Evolutionary conservation across 495 filamentous ascomycete genomes (phyloP).

Genomic region (Aspergillus hancockii): DNA sequence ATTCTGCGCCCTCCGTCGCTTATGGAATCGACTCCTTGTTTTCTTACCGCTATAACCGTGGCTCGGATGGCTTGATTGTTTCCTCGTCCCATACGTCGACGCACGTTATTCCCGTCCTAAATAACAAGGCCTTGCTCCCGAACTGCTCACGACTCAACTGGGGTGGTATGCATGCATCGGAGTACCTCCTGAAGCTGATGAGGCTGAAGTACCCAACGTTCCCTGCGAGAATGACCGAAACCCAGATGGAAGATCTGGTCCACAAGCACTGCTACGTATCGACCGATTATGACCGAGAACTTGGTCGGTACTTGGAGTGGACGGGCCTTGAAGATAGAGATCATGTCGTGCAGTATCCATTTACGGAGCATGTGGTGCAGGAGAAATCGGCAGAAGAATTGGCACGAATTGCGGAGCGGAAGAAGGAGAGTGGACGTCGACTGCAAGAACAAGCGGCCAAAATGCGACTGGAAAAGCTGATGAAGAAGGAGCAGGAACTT

Average conservation of each 20-base stretch:
- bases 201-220: constrained; percentile 92
- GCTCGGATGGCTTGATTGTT: constrained; percentile 83
- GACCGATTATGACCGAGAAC: constrained; percentile 74
- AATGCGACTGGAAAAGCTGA: constrained; percentile 90
- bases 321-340: constrained; percentile 86
- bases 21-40: constrained; percentile 97
- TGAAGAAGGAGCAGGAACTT: constrained; percentile 92
- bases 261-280: constrained; percentile 90
- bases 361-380: constrained; percentile 80
- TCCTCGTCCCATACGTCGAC: constrained; percentile 92
- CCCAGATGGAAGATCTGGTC: constrained; percentile 83
- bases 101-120: constrained; percentile 90
- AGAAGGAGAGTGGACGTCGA: constrained; percentile 87
- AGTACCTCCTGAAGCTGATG: constrained; percentile 87
- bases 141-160: constrained; percentile 90
- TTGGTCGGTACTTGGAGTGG: constrained; percentile 77
- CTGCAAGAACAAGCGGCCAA: constrained; percentile 96
- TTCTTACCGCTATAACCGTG: constrained; percentile 88
- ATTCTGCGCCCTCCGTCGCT: constrained; percentile 80
- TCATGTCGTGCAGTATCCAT: constrained; percentile 87
- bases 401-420: constrained; percentile 80
- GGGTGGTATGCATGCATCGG: constrained; percentile 85
- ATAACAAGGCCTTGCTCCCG: constrained; percentile 76
- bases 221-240: constrained; percentile 77
- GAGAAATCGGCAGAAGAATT: constrained; percentile 95